phyloP scores from a whole-genome alignment of 768 basidiomycete species.

The Russula sp. region DNA sequence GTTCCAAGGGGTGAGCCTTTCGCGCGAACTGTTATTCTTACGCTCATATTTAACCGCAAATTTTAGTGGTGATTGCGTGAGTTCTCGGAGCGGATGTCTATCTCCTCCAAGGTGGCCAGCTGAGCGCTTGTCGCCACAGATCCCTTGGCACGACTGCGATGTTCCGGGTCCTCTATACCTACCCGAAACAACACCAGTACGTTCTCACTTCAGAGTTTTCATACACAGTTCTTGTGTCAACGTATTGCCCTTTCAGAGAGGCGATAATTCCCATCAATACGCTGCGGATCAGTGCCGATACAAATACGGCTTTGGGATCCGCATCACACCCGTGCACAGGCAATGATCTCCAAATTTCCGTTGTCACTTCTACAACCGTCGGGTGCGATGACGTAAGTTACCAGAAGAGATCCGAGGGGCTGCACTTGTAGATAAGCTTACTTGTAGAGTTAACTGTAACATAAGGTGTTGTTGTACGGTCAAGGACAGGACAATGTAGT shows the following conservation, averaged over 20 bases:
- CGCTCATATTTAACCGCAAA: not conserved
- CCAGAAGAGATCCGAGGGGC: not conserved
- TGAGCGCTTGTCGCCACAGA: not conserved
- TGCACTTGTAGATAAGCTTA: not conserved
- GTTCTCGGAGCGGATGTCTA: not conserved
- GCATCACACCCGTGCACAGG: not conserved
- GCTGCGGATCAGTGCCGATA: not conserved
- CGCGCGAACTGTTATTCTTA: not conserved
- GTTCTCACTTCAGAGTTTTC: not conserved
- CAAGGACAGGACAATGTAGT: not conserved
- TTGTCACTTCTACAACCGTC: not conserved
- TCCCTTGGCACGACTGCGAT: not conserved
- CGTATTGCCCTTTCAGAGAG: not conserved
- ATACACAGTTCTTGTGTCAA: not conserved
- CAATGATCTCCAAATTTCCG: not conserved
- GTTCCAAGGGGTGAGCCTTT: constrained; percentile 12
- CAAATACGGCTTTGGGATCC: not conserved
- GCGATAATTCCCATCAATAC: not conserved
- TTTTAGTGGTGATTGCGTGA: constrained; percentile 17
- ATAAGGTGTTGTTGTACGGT: not conserved
- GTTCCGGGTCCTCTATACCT: constrained; percentile 1
- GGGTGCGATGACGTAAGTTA: not conserved
- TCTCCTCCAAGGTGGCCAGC: not conserved
- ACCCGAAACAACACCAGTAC: not conserved
- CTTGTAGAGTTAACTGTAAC: not conserved